Evolutionary conservation across 805 yeast species (phyloP).

Genomic region (Candida mattraensis): DNA sequence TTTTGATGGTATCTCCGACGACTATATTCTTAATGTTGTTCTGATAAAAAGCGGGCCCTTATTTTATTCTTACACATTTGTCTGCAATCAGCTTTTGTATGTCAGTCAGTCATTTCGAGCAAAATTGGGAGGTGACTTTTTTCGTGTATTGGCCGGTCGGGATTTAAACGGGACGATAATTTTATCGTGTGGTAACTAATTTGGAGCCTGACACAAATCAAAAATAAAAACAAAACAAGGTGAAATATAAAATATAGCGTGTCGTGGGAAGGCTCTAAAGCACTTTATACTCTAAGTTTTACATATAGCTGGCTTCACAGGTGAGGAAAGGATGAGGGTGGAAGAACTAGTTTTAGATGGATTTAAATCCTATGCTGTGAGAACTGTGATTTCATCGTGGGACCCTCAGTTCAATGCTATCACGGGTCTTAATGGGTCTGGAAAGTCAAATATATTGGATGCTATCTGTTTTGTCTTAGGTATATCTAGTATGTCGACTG

Average conservation of each 20-base stretch:
- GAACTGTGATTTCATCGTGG: constrained; percentile 95
- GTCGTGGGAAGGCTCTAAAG: too few relatives aligned
- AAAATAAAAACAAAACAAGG: too few relatives aligned
- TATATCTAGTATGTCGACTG: constrained; percentile 90
- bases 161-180: too few relatives aligned
- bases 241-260: too few relatives aligned
- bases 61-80: not conserved
- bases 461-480: constrained; percentile 99
- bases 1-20: constrained; percentile 1
- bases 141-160: too few relatives aligned
- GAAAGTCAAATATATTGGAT: constrained; percentile 93
- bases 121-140: too few relatives aligned
- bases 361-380: constrained; percentile 93
- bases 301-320: too few relatives aligned
- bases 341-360: constrained; percentile 97
- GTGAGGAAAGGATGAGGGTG: constrained; percentile 80
- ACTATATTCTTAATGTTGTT: constrained; percentile 2
- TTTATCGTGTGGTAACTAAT: too few relatives aligned
- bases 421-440: constrained; percentile 97
- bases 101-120: too few relatives aligned
- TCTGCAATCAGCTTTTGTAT: too few relatives aligned
- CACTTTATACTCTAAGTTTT: too few relatives aligned
- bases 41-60: not conserved
- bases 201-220: too few relatives aligned
- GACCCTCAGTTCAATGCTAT: constrained; percentile 96